These are phyloP conservation scores for Cenococcum geophilum DNA, from an alignment of 495 filamentous ascomycete species.

Conservation along the genomic window DNA sequence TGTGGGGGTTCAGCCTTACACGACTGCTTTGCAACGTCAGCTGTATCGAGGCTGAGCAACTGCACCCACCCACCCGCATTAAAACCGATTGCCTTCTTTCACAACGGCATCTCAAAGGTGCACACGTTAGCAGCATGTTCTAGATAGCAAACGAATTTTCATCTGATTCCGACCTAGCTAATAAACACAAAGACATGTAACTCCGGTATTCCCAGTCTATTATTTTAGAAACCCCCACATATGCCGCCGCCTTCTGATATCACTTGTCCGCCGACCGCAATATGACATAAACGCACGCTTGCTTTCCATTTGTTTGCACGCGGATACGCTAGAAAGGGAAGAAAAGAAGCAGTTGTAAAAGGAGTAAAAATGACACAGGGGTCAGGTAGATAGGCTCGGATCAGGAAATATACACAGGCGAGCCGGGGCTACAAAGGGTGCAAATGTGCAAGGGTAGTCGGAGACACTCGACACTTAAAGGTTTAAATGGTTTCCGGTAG, in stretches of 20 bases:
- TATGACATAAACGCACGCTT: neutral
- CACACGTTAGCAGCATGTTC: neutral
- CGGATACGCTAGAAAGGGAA: neutral
- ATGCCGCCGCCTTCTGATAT: conserved; percentile 3
- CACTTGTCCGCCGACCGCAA: neutral
- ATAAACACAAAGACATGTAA: neutral
- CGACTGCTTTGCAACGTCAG: neutral
- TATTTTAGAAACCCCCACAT: conserved; percentile 6
- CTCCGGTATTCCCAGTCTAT: conserved; percentile 4
- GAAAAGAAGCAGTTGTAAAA: neutral
- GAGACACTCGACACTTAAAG: neutral
- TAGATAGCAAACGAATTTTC: neutral
- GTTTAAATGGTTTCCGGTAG: conserved; percentile 4
- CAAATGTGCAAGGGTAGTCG: neutral
- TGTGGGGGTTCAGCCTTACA: neutral
- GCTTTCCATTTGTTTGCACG: neutral
- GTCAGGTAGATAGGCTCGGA: neutral
- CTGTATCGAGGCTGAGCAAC: neutral
- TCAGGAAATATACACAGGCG: conserved; percentile 26
- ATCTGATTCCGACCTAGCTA: too few species aligned
- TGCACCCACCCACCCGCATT: too few species aligned
- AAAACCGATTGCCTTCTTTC: neutral
- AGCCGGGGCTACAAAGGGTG: conserved; percentile 15
- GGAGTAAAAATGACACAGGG: neutral
- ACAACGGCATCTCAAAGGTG: neutral